phyloP scores from a whole-genome alignment of 805 yeast species.

The Sugiyamaella chiloensis region DNA sequence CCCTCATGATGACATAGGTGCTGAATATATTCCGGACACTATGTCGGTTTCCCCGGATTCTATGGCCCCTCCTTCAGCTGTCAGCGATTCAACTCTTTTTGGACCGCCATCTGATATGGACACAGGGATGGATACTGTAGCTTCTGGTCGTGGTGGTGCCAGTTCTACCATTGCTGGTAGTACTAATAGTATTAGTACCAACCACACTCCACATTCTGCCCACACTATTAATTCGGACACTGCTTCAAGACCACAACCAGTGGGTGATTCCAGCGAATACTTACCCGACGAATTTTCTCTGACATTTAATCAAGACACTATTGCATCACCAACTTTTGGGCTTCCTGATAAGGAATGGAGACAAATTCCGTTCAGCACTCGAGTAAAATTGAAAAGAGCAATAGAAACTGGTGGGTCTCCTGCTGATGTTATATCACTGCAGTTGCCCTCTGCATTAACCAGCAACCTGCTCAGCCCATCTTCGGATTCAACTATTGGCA shows the following conservation, averaged over 20 bases:
- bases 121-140: not conserved
- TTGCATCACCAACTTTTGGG: constrained; percentile 21
- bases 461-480: constrained; percentile 1
- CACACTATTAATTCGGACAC: not conserved
- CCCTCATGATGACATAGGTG: constrained; percentile 10
- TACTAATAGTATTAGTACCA: not conserved
- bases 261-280: constrained; percentile 12
- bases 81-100: not conserved
- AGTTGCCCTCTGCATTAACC: not conserved
- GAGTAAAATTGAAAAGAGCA: constrained; percentile 21
- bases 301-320: not conserved
- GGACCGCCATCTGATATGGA: no score
- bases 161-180: not conserved
- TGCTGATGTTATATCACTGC: not conserved
- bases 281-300: constrained; percentile 14
- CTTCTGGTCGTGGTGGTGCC: not conserved
- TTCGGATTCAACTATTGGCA: not conserved
- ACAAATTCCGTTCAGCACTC: constrained; percentile 23
- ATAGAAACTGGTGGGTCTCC: constrained; percentile 14
- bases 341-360: constrained; percentile 25
- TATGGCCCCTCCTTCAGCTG: constrained; percentile 1
- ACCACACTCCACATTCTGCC: no score
- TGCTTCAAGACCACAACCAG: not conserved
- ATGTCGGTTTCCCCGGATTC: not conserved
- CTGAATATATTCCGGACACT: constrained; percentile 14